These are phyloP conservation scores for Elongisporangium anandrum DNA, from an alignment of 352 stramenopile species.

Conservation along the genomic window DNA sequence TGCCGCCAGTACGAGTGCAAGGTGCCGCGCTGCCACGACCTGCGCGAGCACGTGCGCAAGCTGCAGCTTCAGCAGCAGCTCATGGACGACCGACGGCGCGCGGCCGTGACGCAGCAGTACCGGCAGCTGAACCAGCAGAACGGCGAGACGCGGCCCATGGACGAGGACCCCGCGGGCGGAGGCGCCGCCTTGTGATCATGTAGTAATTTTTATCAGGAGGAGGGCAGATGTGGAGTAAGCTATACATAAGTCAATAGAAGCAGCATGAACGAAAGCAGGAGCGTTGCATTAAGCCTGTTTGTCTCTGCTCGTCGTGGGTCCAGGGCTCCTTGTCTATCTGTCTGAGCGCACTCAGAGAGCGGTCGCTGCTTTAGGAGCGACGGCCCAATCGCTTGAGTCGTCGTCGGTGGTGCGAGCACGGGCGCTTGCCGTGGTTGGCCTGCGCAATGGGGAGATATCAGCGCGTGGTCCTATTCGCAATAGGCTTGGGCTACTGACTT, in stretches of 20 bases:
- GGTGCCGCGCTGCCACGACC: slow-evolving; percentile 95
- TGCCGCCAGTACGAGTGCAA: slow-evolving; percentile 93
- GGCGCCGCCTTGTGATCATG: background rate
- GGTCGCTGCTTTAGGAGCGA: slow-evolving; percentile 24
- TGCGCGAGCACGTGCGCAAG: slow-evolving; percentile 94
- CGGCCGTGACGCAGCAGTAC: slow-evolving; percentile 85
- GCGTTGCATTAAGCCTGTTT: slow-evolving; percentile 8
- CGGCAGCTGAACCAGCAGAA: slow-evolving; percentile 40
- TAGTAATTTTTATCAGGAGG: background rate
- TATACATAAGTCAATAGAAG: background rate
- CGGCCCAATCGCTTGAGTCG: slow-evolving; percentile 75
- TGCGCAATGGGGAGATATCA: slow-evolving; percentile 13
- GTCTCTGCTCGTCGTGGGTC: slow-evolving; percentile 6
- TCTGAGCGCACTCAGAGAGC: background rate
- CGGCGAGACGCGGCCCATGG: background rate
- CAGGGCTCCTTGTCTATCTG: background rate
- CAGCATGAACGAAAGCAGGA: background rate
- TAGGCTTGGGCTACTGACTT: background rate
- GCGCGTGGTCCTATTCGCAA: no score
- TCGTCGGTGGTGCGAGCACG: slow-evolving; percentile 76
- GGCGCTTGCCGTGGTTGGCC: slow-evolving; percentile 86
- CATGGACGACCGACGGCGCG: slow-evolving; percentile 95
- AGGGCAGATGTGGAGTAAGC: background rate
- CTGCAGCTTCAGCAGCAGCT: slow-evolving; percentile 96
- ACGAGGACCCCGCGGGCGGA: background rate